Percentiles rank a stretch among this genome's conserved stretches.
Conservation (phyloP, 352 stramenopile species). For the Phytopythium vexans region DNA sequence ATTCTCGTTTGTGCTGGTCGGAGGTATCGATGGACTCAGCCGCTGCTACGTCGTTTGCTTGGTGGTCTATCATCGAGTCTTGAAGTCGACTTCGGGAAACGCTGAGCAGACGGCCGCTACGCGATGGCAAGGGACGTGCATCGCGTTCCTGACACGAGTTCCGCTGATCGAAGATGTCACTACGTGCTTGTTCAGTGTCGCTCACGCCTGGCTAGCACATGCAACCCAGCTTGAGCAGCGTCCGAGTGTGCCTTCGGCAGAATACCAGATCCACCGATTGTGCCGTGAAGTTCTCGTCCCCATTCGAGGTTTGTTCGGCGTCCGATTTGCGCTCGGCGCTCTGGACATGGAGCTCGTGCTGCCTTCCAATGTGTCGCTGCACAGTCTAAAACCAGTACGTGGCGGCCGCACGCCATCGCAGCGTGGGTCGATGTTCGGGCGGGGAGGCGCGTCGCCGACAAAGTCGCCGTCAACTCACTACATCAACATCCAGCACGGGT, state of each 20-base stretch:
- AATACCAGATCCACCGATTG: conserved; percentile 41
- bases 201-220: conserved; percentile 41
- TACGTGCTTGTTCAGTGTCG: conserved; percentile 51
- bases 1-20: conserved; percentile 81
- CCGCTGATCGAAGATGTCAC: conserved; percentile 56
- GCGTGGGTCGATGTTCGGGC: conserved; percentile 10
- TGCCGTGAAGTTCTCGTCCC: conserved; percentile 58
- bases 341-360: conserved; percentile 41
- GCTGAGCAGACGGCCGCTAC: conserved; percentile 10
- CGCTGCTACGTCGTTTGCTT: conserved; percentile 71
- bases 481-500: conserved; percentile 42
- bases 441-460: conserved; percentile 30
- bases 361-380: conserved; percentile 56
- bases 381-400: conserved; percentile 14
- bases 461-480: conserved; percentile 41
- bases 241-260: conserved; percentile 10
- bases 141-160: conserved; percentile 70
- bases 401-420: conserved; percentile 7
- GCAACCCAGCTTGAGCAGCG: background rate
- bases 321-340: conserved; percentile 43
- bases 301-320: conserved; percentile 62
- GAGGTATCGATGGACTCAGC: conserved; percentile 66
- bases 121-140: conserved; percentile 63
- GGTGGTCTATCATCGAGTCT: conserved; percentile 56
- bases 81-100: background rate